Conservation (phyloP, 768 basidiomycete species). For the Tephrocybe sp. region DNA sequence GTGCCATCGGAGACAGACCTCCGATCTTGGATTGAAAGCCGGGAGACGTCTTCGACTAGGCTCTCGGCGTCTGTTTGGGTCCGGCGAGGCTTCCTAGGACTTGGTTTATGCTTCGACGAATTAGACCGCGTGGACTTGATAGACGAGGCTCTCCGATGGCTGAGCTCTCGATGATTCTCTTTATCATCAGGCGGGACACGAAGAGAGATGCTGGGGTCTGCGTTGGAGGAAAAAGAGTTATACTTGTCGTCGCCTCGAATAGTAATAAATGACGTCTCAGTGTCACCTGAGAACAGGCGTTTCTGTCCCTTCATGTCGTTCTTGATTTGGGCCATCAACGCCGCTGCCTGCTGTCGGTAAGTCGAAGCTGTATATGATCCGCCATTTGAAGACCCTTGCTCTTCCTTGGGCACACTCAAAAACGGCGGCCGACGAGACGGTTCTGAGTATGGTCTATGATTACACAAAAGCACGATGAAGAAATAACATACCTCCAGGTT, state of each 20-base stretch:
- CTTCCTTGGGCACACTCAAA: slow-evolving; percentile 31
- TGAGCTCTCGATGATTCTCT: slow-evolving; percentile 31
- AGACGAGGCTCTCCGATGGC: slow-evolving; percentile 29
- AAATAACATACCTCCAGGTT: slow-evolving; percentile 20
- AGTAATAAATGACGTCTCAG: slow-evolving; percentile 48
- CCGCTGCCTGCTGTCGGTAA: slow-evolving; percentile 76
- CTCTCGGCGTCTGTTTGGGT: slow-evolving; percentile 39
- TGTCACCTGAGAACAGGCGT: slow-evolving; percentile 69
- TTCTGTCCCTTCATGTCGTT: slow-evolving; percentile 75
- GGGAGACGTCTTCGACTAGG: slow-evolving; percentile 39
- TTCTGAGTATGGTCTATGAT: slow-evolving; percentile 20
- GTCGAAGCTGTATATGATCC: slow-evolving; percentile 59
- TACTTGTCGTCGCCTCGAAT: slow-evolving; percentile 32
- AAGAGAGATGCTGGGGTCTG: slow-evolving; percentile 9
- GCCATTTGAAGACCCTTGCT: slow-evolving; percentile 27
- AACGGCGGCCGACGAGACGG: slow-evolving; percentile 30
- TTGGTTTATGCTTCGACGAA: slow-evolving; percentile 27
- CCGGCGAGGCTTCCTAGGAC: slow-evolving; percentile 42
- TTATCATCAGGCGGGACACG: slow-evolving; percentile 22
- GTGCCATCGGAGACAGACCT: slow-evolving; percentile 21
- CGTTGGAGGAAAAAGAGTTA: slow-evolving; percentile 19
- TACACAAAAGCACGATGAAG: not conserved
- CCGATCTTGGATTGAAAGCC: slow-evolving; percentile 43
- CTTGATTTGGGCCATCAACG: slow-evolving; percentile 85
- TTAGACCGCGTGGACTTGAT: slow-evolving; percentile 12